Base-by-base conservation (phyloP, 2,329 filamentous ascomycete species). In the Lachnellula subtilissima region DNA sequence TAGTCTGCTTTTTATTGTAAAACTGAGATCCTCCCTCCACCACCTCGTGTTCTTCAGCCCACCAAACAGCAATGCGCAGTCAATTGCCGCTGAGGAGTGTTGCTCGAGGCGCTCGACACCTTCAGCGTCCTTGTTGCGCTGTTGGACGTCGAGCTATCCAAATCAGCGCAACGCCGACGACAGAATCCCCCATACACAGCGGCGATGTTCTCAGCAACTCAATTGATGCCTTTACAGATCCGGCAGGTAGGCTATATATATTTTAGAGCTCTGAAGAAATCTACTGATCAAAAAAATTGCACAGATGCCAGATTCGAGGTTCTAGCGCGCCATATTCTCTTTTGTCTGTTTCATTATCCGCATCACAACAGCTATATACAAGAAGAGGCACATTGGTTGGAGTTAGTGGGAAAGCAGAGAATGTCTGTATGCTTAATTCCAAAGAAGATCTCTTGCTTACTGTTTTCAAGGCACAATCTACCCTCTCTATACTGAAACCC, bases 291-390 rank as follows among this genome's bases (percentile, higher is more conserved):
- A 11, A 17, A 2, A 11, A 17, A n/a, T 15, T 19, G 32, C 25
- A 47, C 47, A 97, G 94, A 97, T 81, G 94, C 94, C 53, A 86
- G 86, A 56, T 99, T 99, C 73, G 91, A 97, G 73, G 91, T 97
- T 48, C 78, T 99, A 62, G 94, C 60, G 84, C 89, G 23, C 91
- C 93, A 1, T 94, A 94, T 73, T 97, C 94, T 54, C 84, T 99
- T 61, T 86, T 99, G 65, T 97, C 93, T 22, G 92, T 96, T 62
- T 90, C 88, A 7, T 83, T 99, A 52, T 95, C 94, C 37, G 89
- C 94, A 43, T 97, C 93, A 35, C 93, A 97, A 73, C 88, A 89
- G 66, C 84, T 99, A 50, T 97, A 94, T 74, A 97, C 94, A 22
- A 84, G 93, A 65, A 85, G 91, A 67, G 95, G 95, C 53, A 96